Conservation (phyloP, 225 moss, liverwort and hornwort genomes). For the Marchantia paleacea region DNA sequence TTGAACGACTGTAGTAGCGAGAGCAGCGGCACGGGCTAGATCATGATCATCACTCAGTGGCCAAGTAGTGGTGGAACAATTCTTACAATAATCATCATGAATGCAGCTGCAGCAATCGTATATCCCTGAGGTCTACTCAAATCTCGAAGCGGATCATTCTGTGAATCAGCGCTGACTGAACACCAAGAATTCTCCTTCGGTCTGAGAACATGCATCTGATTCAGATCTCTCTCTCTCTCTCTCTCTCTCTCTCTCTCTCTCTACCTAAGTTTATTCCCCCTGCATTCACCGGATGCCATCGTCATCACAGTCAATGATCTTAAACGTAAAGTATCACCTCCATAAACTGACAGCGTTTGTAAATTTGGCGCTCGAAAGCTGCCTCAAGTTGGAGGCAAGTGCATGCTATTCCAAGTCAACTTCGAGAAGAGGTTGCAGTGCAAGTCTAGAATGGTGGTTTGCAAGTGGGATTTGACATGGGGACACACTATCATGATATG, state of each 20-base stretch:
- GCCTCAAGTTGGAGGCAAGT: not conserved
- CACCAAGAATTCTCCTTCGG: not conserved
- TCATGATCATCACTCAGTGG: not conserved
- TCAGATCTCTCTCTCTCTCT: too few relatives aligned
- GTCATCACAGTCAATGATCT: too few relatives aligned
- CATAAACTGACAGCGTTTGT: too few relatives aligned
- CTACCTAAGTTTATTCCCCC: too few relatives aligned
- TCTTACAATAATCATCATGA: not conserved
- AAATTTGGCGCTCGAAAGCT: too few relatives aligned
- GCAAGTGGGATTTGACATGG: too few relatives aligned
- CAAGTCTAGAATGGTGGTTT: not conserved
- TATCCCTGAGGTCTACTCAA: not conserved
- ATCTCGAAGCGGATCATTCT: not conserved
- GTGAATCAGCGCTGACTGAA: not conserved
- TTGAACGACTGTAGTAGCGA: not conserved
- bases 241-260: too few relatives aligned
- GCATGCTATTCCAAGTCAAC: not conserved
- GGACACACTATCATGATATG: too few relatives aligned
- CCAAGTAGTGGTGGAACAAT: not conserved
- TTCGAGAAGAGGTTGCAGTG: not conserved
- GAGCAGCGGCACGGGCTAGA: not conserved
- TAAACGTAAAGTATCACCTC: too few relatives aligned
- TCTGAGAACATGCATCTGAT: not conserved
- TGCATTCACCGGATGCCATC: too few relatives aligned
- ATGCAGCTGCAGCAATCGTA: not conserved